phyloP scores from a whole-genome alignment of 2,329 filamentous ascomycete genomes.

The Penicillium sp. region DNA sequence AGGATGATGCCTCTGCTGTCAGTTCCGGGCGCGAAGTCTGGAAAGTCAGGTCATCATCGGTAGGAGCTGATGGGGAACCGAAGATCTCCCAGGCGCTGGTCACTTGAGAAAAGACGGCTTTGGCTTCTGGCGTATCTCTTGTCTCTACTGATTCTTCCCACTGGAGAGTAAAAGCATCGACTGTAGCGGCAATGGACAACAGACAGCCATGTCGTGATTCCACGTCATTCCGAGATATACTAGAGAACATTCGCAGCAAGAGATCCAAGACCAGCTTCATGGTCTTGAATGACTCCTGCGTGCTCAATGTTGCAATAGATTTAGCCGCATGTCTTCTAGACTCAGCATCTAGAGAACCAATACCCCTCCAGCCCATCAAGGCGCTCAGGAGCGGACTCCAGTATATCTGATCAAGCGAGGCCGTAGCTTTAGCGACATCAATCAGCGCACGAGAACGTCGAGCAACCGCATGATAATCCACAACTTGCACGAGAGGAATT shows the following conservation, averaged over 20 bases:
- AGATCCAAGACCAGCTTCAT: conserved; percentile 33
- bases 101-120: conserved; percentile 30
- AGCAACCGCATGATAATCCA: conserved; percentile 92
- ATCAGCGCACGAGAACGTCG: conserved; percentile 77
- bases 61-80: conserved; percentile 30
- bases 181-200: conserved; percentile 38
- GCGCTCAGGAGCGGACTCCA: conserved; percentile 67
- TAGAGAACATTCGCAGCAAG: conserved; percentile 34
- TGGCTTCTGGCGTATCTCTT: conserved; percentile 23
- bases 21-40: conserved; percentile 41
- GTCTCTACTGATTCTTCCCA: conserved; percentile 16
- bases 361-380: conserved; percentile 79
- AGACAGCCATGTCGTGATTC: conserved; percentile 46
- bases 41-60: conserved; percentile 40
- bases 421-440: conserved; percentile 67
- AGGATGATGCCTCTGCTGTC: conserved; percentile 42
- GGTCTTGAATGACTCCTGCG: conserved; percentile 31
- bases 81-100: conserved; percentile 40
- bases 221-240: conserved; percentile 39
- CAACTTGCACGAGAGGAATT: conserved; percentile 78
- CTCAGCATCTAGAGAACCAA: conserved; percentile 71
- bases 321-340: conserved; percentile 69
- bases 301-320: conserved; percentile 58
- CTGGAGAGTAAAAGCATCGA: conserved; percentile 33
- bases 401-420: conserved; percentile 60